Conservation (phyloP, 208 protist species). For the Trypanosoma mega region DNA sequence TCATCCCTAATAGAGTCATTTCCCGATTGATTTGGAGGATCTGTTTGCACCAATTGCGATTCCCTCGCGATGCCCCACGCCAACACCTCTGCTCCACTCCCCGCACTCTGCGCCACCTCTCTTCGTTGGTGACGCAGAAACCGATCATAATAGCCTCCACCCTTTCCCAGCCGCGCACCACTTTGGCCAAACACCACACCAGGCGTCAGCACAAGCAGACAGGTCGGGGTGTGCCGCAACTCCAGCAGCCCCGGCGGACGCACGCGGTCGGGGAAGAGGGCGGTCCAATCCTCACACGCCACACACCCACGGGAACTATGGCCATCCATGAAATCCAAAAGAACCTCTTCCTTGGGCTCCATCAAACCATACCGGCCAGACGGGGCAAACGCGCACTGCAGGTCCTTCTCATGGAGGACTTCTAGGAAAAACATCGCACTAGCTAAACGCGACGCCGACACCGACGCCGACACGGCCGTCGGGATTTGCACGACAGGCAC, state of each 20-base stretch:
- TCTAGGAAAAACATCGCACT: slow-evolving; percentile 72
- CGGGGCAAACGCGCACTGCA: slow-evolving; percentile 36
- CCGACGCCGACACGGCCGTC: too few species aligned
- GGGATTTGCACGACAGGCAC: slow-evolving; percentile 32
- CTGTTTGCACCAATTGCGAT: slow-evolving; percentile 10
- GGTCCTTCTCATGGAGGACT: slow-evolving; percentile 45
- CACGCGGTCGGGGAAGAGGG: slow-evolving; percentile 32
- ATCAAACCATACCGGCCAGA: slow-evolving; percentile 43
- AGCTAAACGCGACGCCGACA: slow-evolving; percentile 10
- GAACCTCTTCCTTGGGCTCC: slow-evolving; percentile 34
- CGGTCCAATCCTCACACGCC: slow-evolving; percentile 34
- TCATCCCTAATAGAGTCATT: slow-evolving; percentile 1
- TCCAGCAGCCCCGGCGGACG: slow-evolving; percentile 31
- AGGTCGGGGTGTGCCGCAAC: neutral
- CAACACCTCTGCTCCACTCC: neutral
- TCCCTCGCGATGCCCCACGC: slow-evolving; percentile 18
- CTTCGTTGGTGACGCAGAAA: slow-evolving; percentile 51
- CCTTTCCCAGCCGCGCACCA: slow-evolving; percentile 74
- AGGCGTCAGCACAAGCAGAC: slow-evolving; percentile 59
- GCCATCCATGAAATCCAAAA: slow-evolving; percentile 4
- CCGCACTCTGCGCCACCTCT: neutral
- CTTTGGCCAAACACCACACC: slow-evolving; percentile 62
- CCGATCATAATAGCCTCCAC: slow-evolving; percentile 87
- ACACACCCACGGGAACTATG: slow-evolving; percentile 29
- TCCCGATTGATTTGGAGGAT: neutral